Conservation (phyloP, 2,329 filamentous ascomycete species). For the Monosporascus sp. region DNA sequence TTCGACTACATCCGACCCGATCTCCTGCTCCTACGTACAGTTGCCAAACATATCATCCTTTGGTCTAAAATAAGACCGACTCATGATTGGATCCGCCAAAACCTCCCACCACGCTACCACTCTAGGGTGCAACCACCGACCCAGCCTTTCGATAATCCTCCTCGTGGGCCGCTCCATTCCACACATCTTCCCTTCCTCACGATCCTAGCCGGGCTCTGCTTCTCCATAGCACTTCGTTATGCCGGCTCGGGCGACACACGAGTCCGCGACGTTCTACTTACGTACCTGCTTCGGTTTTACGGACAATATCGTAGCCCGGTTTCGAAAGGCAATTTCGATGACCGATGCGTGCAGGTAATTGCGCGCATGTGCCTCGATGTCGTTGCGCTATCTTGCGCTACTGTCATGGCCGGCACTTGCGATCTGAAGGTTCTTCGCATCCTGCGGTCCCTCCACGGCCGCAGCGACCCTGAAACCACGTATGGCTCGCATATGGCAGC, state of each 20-base stretch:
- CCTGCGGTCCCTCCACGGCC: slow-evolving; percentile 80
- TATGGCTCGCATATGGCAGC: slow-evolving; percentile 93
- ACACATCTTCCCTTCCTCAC: slow-evolving; percentile 90
- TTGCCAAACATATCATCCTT: slow-evolving; percentile 86
- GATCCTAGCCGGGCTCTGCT: slow-evolving; percentile 83
- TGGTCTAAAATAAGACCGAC: slow-evolving; percentile 78
- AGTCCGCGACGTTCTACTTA: slow-evolving; percentile 76
- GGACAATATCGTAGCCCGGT: slow-evolving; percentile 54
- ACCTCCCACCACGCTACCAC: slow-evolving; percentile 67
- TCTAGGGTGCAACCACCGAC: slow-evolving; percentile 52
- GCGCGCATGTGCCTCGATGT: slow-evolving; percentile 89
- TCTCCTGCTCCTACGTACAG: slow-evolving; percentile 80
- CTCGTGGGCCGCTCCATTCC: slow-evolving; percentile 53
- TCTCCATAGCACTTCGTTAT: slow-evolving; percentile 68
- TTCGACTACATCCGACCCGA: slow-evolving; percentile 96
- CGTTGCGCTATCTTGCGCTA: slow-evolving; percentile 73
- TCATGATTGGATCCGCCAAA: slow-evolving; percentile 68
- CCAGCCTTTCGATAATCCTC: slow-evolving; percentile 38
- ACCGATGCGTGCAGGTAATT: slow-evolving; percentile 75
- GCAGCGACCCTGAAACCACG: slow-evolving; percentile 74
- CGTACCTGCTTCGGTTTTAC: slow-evolving; percentile 83
- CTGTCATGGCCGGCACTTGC: slow-evolving; percentile 93
- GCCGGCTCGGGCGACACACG: slow-evolving; percentile 65
- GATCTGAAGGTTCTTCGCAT: slow-evolving; percentile 81
- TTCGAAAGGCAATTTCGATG: slow-evolving; percentile 62